These are phyloP conservation scores for Colletotrichum truncatum DNA, from an alignment of 2,329 filamentous ascomycete species.

Conservation along the genomic window DNA sequence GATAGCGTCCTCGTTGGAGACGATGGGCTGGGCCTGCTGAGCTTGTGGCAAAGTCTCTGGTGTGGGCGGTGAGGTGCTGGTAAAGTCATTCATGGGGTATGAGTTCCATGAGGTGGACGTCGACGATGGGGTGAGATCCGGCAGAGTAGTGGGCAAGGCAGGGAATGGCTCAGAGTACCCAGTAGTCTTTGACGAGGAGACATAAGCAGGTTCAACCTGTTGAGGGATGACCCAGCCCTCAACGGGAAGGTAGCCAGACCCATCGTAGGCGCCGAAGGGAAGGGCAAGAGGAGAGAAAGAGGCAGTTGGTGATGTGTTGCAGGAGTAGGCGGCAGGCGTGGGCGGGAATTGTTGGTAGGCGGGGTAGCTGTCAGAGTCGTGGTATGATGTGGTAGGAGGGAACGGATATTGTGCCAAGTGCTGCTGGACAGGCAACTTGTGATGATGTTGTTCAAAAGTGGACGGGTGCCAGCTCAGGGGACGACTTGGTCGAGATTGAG, in stretches of 20 bases:
- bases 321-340: constrained; percentile 64
- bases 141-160: constrained; percentile 31
- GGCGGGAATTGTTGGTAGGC: constrained; percentile 57
- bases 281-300: constrained; percentile 63
- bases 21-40: constrained; percentile 55
- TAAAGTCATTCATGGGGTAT: constrained; percentile 54
- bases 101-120: constrained; percentile 49
- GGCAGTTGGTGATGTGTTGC: constrained; percentile 64
- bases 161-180: constrained; percentile 42
- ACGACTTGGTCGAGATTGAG: constrained; percentile 54
- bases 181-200: constrained; percentile 36
- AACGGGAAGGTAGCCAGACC: constrained; percentile 49
- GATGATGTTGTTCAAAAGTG: constrained; percentile 50
- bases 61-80: constrained; percentile 64
- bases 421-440: constrained; percentile 38
- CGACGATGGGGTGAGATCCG: constrained; percentile 34
- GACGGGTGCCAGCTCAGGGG: constrained; percentile 82
- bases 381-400: constrained; percentile 45
- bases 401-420: constrained; percentile 51
- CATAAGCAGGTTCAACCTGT: constrained; percentile 40
- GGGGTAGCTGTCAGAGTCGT: constrained; percentile 51
- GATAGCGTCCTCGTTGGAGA: constrained; percentile 59
- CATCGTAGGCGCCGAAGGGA: constrained; percentile 51
- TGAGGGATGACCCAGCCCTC: constrained; percentile 48
- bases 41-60: constrained; percentile 65